These are phyloP conservation scores for Hyphopichia fennica DNA, from an alignment of 1,139 yeast genomes.

Conservation along the genomic window DNA sequence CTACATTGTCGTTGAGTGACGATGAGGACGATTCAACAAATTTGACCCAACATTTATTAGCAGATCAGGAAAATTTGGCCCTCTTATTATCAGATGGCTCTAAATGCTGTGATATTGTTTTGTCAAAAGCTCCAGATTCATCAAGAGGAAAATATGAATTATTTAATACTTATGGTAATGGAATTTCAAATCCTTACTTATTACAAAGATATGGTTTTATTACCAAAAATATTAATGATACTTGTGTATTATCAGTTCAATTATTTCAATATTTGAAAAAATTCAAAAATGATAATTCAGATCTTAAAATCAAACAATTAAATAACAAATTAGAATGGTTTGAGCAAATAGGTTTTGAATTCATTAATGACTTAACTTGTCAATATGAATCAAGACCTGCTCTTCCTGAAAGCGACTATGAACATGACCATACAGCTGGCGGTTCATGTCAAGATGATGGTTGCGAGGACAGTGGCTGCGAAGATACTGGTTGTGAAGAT, in stretches of 20 bases:
- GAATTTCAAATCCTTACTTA: slow-evolving; percentile 59
- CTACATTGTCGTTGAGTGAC: slow-evolving; percentile 23
- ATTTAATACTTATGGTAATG: slow-evolving; percentile 77
- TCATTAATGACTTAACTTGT: slow-evolving; percentile 33
- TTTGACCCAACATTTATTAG: background rate
- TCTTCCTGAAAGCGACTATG: slow-evolving; percentile 8
- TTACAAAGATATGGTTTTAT: slow-evolving; percentile 79
- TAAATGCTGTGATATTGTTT: slow-evolving; percentile 58
- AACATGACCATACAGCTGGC: slow-evolving; percentile 8
- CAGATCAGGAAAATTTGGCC: slow-evolving; percentile 24
- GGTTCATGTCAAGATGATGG: slow-evolving; percentile 2
- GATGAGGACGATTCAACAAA: slow-evolving; percentile 18
- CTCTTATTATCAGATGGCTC: slow-evolving; percentile 34
- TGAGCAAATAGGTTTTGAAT: slow-evolving; percentile 50
- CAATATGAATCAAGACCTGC: slow-evolving; percentile 6
- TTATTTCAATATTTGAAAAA: slow-evolving; percentile 42
- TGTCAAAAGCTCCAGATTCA: slow-evolving; percentile 34
- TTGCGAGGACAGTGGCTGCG: slow-evolving; percentile 3
- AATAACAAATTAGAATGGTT: slow-evolving; percentile 63
- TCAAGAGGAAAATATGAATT: slow-evolving; percentile 52
- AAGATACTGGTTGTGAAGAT: slow-evolving; percentile 9
- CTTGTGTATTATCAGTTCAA: slow-evolving; percentile 57
- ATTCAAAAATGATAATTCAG: slow-evolving; percentile 17
- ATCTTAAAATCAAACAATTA: slow-evolving; percentile 29
- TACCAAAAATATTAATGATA: slow-evolving; percentile 56